Conservation (phyloP, 176 grass and related monocot genomes). For the Phragmites australis region DNA sequence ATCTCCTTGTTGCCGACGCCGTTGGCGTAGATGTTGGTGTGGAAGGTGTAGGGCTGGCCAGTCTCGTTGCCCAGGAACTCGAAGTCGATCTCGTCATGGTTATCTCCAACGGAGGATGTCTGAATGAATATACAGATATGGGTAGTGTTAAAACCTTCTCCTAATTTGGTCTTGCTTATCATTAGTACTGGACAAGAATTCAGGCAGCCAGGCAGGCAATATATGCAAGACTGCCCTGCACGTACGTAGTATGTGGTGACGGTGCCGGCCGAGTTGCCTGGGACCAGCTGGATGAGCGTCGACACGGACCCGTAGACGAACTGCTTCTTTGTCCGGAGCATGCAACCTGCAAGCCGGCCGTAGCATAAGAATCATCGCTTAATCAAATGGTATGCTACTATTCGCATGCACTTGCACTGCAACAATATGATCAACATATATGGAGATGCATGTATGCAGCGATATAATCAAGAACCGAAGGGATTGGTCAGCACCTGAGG, state of each 20-base stretch:
- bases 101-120: slow-evolving; percentile 45
- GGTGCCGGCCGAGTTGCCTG: slow-evolving; percentile 68
- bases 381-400: neutral
- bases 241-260: slow-evolving; percentile 79
- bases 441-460: too few relatives aligned
- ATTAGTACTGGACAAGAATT: too few relatives aligned
- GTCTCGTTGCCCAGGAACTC: slow-evolving; percentile 81
- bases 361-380: slow-evolving; percentile 21
- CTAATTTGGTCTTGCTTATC: too few relatives aligned
- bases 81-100: slow-evolving; percentile 83
- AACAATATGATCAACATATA: neutral
- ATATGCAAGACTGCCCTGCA: neutral
- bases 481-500: slow-evolving; percentile 21
- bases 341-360: slow-evolving; percentile 34
- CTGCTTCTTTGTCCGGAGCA: slow-evolving; percentile 66
- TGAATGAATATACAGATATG: neutral
- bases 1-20: slow-evolving; percentile 63
- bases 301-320: slow-evolving; percentile 72
- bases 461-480: neutral
- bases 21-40: slow-evolving; percentile 76
- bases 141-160: too few relatives aligned
- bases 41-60: slow-evolving; percentile 80
- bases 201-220: too few relatives aligned
- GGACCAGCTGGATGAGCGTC: slow-evolving; percentile 61
- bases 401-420: neutral